Base-by-base conservation (phyloP, 2,329 filamentous ascomycete genomes). In the Penicillium hesseltinei region DNA sequence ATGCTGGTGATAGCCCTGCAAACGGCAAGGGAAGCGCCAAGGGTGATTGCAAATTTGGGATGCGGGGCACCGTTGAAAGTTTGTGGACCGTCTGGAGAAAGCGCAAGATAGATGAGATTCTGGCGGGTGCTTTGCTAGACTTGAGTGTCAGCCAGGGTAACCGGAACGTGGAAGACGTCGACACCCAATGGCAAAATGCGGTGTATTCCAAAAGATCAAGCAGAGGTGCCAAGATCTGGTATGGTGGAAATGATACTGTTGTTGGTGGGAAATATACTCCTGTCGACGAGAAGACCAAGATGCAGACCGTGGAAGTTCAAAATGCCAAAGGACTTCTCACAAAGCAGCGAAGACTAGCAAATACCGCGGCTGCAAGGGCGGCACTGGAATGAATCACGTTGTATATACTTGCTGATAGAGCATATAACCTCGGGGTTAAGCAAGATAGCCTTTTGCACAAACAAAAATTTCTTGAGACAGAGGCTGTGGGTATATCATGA, bases 101-200 rank as follows among this genome's bases (percentile, higher is more conserved):
- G 69, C 81, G 84, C 53, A 96, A 96, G 80, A 90, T 97, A 64
- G 92, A 97, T 68, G 94, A 97, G 80, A 79, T 96, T 51, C 80
- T 99, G 55, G 86, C 91, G 0, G 87, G 84, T 58, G 84, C 86
- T 64, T 77, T 99, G 50, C 78, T 97, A 58, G 84, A 90, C 67
- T 75, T 88, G 48, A 78, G 82, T 19, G 78, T 83, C 60, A 71
- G 66, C 54, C 74, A 78, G 57, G 75, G 72, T 19, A 70, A 75
- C 58, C 69, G 71, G 53, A 74, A 52, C 31, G 58, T 69, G 29
- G 61, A 63, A 23, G 35, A 62, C 40, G 61, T 62, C 33, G 58
- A 65, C 15, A 60, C 66, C 25, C 64, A 63, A 21, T 59, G 59
- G 6, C 59, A 67, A 11, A 69, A 66, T 33, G 53, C 65, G 17